Conservation (phyloP, 129 eudicot genomes). For the Deinandra increscens region DNA sequence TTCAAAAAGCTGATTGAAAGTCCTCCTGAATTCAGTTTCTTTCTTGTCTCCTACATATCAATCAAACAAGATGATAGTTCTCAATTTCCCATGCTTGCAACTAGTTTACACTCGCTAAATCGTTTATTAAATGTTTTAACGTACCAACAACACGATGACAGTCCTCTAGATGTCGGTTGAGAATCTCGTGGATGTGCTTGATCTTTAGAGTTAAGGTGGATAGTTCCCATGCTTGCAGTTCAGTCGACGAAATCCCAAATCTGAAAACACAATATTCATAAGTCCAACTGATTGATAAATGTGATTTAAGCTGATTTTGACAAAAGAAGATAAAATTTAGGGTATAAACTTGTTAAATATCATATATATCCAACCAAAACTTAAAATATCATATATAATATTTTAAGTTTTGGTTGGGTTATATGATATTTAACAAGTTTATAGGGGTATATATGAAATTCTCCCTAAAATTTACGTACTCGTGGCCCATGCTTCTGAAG, state of each 20-base stretch:
- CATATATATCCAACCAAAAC: no score
- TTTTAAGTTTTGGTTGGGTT: no score
- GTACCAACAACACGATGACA: conserved; percentile 47
- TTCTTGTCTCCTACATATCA: conserved; percentile 54
- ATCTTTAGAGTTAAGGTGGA: conserved; percentile 59
- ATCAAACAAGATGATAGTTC: conserved; percentile 11
- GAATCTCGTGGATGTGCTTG: conserved; percentile 48
- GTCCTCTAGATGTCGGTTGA: conserved; percentile 30
- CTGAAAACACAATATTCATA: conserved; percentile 33
- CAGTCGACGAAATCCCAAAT: conserved; percentile 43
- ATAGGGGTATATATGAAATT: no score
- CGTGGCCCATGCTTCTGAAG: conserved; percentile 60
- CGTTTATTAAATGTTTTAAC: not conserved
- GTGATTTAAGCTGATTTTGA: not conserved
- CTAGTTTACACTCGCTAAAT: not conserved
- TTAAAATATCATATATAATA: no score
- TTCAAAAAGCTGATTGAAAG: conserved; percentile 44
- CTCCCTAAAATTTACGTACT: conserved; percentile 43
- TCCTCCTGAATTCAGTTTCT: conserved; percentile 39
- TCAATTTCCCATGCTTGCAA: no score
- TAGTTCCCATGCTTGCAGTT: conserved; percentile 60
- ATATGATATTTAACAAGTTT: no score
- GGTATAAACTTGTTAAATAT: no score
- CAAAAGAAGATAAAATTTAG: not conserved
- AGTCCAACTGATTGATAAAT: not conserved